These are phyloP conservation scores for Neofusicoccum cordaticola DNA, from an alignment of 2,329 filamentous ascomycete genomes.

Conservation along the genomic window DNA sequence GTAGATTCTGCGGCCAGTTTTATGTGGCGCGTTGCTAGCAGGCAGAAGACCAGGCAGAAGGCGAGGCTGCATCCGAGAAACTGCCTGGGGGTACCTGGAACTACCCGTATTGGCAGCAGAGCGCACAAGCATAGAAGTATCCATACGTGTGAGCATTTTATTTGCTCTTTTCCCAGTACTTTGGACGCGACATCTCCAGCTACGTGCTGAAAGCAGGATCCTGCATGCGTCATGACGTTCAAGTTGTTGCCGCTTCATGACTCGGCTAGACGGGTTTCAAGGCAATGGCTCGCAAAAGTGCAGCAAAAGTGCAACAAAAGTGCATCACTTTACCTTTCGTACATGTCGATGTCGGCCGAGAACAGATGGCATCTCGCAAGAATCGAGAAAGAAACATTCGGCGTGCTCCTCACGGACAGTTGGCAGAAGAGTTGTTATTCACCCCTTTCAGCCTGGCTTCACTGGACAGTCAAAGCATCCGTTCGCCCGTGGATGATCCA, in stretches of 20 bases:
- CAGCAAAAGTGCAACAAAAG: too few relatives aligned
- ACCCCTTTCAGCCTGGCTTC: neutral
- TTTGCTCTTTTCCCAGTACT: neutral
- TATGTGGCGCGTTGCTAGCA: neutral
- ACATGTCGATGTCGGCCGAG: too few relatives aligned
- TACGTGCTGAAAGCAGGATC: neutral
- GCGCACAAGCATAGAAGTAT: neutral
- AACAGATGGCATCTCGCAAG: too few relatives aligned
- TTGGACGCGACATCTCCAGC: too few relatives aligned
- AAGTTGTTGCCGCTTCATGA: neutral
- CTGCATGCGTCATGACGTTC: neutral
- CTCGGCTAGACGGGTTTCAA: neutral
- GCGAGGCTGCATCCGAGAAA: neutral
- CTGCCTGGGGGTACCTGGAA: neutral
- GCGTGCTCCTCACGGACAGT: neutral
- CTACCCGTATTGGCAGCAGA: neutral
- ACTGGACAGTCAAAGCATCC: neutral
- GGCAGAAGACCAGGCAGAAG: slow-evolving; percentile 12
- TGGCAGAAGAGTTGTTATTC: neutral
- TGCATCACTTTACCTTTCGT: too few relatives aligned
- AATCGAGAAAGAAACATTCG: too few relatives aligned
- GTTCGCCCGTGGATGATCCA: neutral
- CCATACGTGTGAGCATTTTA: neutral
- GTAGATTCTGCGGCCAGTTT: neutral
- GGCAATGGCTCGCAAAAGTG: too few relatives aligned